A percentile compares a stretch with the other conserved stretches of the same genome.
Evolutionary conservation across 805 yeast genomes (phyloP).

Genomic region (Nakazawaea holstii): DNA sequence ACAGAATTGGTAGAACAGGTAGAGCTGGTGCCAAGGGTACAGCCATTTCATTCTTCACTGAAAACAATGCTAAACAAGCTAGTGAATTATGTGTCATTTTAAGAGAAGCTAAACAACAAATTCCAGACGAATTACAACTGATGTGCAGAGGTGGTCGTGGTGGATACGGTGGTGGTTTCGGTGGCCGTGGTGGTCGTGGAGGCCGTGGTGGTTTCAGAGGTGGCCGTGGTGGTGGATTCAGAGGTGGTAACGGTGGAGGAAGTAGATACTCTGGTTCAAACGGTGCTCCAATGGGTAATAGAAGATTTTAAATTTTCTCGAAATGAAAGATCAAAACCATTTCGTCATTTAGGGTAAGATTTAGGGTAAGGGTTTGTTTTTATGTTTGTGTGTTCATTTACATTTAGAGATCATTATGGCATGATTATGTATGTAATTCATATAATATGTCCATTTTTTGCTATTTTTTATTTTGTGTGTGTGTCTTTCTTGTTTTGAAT

Average conservation of each 20-base stretch:
- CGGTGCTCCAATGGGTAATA: conserved; percentile 39
- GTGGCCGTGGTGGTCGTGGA: conserved; percentile 54
- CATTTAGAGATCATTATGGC: conserved; percentile 7
- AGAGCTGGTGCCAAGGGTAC: conserved; percentile 98
- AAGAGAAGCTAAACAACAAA: conserved; percentile 90
- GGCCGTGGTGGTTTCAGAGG: conserved; percentile 46
- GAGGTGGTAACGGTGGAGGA: conserved; percentile 28
- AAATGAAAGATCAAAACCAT: neutral
- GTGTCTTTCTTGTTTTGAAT: too few relatives aligned
- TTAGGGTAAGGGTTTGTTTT: conserved; percentile 1
- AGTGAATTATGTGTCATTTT: conserved; percentile 84
- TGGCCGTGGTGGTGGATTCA: conserved; percentile 37
- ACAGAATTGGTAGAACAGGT: conserved; percentile 99
- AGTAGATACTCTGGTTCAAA: conserved; percentile 36
- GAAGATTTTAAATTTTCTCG: conserved; percentile 30
- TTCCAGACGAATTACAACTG: conserved; percentile 75
- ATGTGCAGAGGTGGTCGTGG: conserved; percentile 74
- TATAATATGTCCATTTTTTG: too few relatives aligned
- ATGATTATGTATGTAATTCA: too few relatives aligned
- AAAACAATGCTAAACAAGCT: conserved; percentile 81
- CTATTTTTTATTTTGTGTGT: too few relatives aligned
- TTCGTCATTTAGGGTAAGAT: neutral
- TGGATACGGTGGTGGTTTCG: conserved; percentile 43
- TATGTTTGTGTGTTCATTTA: neutral
- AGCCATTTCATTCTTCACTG: conserved; percentile 91